Conservation (phyloP, 2,329 filamentous ascomycete genomes). For the Raffaelea albimanens region DNA sequence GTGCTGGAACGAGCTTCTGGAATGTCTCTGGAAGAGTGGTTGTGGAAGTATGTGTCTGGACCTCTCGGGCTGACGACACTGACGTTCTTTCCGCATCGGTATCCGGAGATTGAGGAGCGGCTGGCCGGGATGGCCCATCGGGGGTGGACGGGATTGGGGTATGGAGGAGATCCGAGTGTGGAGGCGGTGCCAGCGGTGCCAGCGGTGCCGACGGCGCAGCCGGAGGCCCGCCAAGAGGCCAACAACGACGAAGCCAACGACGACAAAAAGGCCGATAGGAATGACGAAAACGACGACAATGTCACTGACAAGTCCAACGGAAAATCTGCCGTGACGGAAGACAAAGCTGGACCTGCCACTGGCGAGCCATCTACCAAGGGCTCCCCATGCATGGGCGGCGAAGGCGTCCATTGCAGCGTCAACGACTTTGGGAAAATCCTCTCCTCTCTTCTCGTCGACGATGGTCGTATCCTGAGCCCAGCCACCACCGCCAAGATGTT, state of each 20-base stretch:
- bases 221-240: not conserved
- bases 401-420: slow-evolving; percentile 14
- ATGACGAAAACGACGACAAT: too few relatives aligned
- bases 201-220: too few relatives aligned
- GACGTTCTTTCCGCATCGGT: slow-evolving; percentile 16
- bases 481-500: slow-evolving; percentile 15
- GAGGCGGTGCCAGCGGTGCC: too few relatives aligned
- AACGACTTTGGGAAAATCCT: slow-evolving; percentile 14
- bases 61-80: slow-evolving; percentile 13
- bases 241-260: slow-evolving; percentile 2
- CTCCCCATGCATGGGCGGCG: slow-evolving; percentile 18
- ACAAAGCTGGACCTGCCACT: too few relatives aligned
- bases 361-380: too few relatives aligned
- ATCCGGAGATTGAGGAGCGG: slow-evolving; percentile 4
- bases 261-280: not conserved
- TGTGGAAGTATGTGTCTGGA: slow-evolving; percentile 14
- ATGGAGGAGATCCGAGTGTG: not conserved
- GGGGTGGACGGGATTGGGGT: not conserved
- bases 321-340: too few relatives aligned
- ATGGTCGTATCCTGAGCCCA: slow-evolving; percentile 13
- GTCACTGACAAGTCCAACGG: too few relatives aligned
- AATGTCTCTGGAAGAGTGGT: slow-evolving; percentile 14
- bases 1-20: slow-evolving; percentile 17
- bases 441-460: slow-evolving; percentile 15
- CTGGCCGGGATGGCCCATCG: slow-evolving; percentile 4